Evolutionary conservation across 306 rosid species (phyloP).

Genomic region (Myrica gale): DNA sequence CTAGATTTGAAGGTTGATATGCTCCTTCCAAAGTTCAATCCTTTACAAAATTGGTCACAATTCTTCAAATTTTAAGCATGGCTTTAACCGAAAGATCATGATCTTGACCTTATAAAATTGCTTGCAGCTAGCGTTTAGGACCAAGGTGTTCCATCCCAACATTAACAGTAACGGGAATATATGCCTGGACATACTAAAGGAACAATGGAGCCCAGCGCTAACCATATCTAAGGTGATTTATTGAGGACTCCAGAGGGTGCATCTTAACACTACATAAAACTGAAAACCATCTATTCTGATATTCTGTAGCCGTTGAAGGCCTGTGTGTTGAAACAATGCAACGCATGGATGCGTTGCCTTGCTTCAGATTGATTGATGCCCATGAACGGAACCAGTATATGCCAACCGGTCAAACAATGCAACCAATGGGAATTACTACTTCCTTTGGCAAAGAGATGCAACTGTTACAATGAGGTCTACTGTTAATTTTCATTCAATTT

Average conservation of each 20-base stretch:
- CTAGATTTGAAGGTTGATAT: neutral
- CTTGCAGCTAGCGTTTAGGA: constrained; percentile 83
- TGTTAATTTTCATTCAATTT: no score
- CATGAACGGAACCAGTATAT: no score
- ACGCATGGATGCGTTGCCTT: no score
- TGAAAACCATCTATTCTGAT: neutral
- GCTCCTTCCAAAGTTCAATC: neutral
- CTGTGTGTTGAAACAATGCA: no score
- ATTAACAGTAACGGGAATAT: constrained; percentile 86
- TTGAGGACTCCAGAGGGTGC: neutral
- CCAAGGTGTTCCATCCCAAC: constrained; percentile 92
- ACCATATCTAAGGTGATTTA: constrained; percentile 80
- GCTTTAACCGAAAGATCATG: neutral
- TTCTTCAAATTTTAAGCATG: neutral
- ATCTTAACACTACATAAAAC: neutral
- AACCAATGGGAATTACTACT: no score
- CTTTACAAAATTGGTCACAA: neutral
- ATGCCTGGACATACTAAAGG: constrained; percentile 89
- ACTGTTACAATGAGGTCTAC: fast-evolving
- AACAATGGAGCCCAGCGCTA: constrained; percentile 98
- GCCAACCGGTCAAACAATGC: no score
- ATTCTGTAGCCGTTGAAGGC: neutral
- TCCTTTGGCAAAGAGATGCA: no score
- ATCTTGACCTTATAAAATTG: neutral
- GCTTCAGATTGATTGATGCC: no score